Conservation (phyloP, 1,139 yeast genomes). For the Suhomyces terraborum region DNA sequence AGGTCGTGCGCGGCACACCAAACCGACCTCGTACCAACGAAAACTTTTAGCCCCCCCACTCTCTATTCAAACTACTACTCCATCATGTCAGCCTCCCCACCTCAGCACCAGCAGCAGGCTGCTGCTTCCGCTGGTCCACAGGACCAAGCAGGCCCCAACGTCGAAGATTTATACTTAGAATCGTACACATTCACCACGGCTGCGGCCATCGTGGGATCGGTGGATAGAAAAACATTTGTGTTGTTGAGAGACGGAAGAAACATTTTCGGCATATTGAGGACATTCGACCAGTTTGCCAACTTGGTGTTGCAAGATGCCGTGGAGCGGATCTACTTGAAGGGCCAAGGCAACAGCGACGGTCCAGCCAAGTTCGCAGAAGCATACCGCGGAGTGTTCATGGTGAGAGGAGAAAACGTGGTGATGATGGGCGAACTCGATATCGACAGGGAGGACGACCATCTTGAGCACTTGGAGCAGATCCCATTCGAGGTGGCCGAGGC, state of each 20-base stretch:
- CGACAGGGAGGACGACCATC: constrained; percentile 77
- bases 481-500: constrained; percentile 62
- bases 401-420: constrained; percentile 97
- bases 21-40: not conserved
- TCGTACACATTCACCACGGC: constrained; percentile 94
- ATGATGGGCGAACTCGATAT: constrained; percentile 93
- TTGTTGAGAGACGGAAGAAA: constrained; percentile 88
- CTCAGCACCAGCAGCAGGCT: constrained; percentile 14
- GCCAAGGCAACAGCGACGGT: constrained; percentile 25
- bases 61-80: not conserved
- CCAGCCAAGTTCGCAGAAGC: constrained; percentile 68
- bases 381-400: constrained; percentile 77
- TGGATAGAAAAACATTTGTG: constrained; percentile 85
- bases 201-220: constrained; percentile 92
- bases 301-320: constrained; percentile 87
- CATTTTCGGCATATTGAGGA: constrained; percentile 85
- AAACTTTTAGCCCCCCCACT: not conserved
- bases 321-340: constrained; percentile 73
- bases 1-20: not conserved
- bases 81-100: constrained; percentile 13
- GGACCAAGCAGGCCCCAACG: constrained; percentile 37
- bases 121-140: constrained; percentile 9
- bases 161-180: constrained; percentile 56
- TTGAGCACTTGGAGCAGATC: constrained; percentile 56
- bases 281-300: constrained; percentile 95